phyloP scores from a whole-genome alignment of 345 rosid genomes.

The Gossypium anomalum region DNA sequence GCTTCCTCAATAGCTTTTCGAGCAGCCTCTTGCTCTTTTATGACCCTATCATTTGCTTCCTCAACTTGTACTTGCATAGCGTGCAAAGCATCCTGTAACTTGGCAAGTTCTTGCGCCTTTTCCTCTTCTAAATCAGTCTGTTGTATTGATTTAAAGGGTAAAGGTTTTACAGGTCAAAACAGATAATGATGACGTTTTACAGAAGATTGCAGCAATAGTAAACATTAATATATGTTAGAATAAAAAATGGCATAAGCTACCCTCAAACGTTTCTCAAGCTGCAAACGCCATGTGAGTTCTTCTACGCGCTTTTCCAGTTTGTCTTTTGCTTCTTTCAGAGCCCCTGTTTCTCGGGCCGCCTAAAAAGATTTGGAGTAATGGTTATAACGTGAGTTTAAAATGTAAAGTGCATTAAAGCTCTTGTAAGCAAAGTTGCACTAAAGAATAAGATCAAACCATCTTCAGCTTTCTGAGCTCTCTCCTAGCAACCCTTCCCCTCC shows the following conservation, averaged over 20 bases:
- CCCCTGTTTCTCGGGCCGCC: constrained; percentile 98
- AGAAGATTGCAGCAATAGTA: constrained; percentile 4
- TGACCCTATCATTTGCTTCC: constrained; percentile 74
- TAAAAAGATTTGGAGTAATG: constrained; percentile 32
- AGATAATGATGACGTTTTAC: background rate
- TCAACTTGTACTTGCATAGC: constrained; percentile 77
- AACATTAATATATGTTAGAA: background rate
- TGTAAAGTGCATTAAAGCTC: background rate
- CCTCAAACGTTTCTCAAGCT: constrained; percentile 91
- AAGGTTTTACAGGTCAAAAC: background rate
- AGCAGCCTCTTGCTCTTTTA: constrained; percentile 86
- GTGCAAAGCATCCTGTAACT: constrained; percentile 75
- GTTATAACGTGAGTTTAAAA: constrained; percentile 21
- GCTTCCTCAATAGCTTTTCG: constrained; percentile 94
- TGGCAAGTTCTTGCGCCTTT: constrained; percentile 82
- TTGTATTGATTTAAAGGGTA: constrained; percentile 13
- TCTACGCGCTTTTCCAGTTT: constrained; percentile 98
- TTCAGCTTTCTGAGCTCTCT: constrained; percentile 84
- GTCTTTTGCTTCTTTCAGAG: constrained; percentile 98
- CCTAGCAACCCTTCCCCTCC: constrained; percentile 95
- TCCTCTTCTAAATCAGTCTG: constrained; percentile 96
- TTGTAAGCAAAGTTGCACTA: constrained; percentile 10
- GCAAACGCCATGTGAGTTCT: constrained; percentile 96
- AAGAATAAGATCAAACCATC: constrained; percentile 53
- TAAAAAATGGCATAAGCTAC: constrained; percentile 37